A percentile compares a stretch with the other conserved stretches of the same genome.
These are phyloP conservation scores for Botryotinia convoluta DNA, from an alignment of 2,329 filamentous ascomycete genomes.

Conservation along the genomic window DNA sequence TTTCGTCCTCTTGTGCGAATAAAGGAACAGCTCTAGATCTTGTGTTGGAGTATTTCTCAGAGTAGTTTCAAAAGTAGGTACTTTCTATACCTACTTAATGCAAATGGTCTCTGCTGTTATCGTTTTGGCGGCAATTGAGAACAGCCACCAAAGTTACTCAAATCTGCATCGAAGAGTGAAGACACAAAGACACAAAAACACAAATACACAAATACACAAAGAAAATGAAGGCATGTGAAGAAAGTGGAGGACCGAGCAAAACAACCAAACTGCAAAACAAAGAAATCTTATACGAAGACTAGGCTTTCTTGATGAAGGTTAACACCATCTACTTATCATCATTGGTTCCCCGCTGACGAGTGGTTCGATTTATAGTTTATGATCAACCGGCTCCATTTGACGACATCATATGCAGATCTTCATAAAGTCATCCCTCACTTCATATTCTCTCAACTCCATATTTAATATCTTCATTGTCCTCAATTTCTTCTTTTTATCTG, in stretches of 20 bases:
- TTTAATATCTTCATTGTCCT: not conserved
- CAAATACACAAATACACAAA: not conserved
- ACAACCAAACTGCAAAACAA: not conserved
- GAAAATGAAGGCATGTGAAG: not conserved
- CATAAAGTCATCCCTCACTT: not conserved
- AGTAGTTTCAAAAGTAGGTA: not conserved
- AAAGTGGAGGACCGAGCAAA: not conserved
- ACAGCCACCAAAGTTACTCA: not conserved
- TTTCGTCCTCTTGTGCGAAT: not conserved
- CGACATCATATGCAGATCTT: slow-evolving; percentile 9
- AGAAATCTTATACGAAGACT: not conserved
- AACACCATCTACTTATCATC: not conserved
- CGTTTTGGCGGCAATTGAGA: not conserved
- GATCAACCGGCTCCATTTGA: not conserved
- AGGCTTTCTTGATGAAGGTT: not conserved
- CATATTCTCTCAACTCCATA: not conserved
- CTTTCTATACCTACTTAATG: not conserved
- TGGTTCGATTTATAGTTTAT: not conserved
- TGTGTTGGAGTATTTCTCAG: not conserved
- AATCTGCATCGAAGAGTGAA: not conserved
- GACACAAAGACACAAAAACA: too few relatives aligned
- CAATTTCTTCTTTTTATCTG: not conserved
- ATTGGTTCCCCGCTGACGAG: not conserved
- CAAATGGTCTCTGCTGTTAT: not conserved
- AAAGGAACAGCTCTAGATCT: not conserved